Conservation (phyloP, 805 yeast genomes). For the Ogataea siamensis region DNA sequence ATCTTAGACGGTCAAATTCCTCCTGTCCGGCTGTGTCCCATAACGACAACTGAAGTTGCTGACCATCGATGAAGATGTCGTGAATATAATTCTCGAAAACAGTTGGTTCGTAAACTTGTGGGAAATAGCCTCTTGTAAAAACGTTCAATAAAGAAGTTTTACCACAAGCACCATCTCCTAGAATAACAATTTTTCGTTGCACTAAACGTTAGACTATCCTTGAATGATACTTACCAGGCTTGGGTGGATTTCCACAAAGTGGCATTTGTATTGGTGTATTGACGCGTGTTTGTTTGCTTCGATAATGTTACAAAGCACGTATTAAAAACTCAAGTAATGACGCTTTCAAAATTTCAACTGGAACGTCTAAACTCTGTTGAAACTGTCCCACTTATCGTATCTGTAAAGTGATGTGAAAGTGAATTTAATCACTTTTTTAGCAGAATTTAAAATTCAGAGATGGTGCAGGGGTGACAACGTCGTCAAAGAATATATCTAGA, state of each 20-base stretch:
- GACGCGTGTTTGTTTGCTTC: neutral
- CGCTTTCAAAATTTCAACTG: neutral
- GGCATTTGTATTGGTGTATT: conserved; percentile 34
- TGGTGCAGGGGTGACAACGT: conserved; percentile 8
- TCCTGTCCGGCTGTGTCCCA: conserved; percentile 99
- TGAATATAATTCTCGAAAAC: conserved; percentile 97
- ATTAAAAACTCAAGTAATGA: neutral
- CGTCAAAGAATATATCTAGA: neutral
- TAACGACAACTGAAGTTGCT: conserved; percentile 83
- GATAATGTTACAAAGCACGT: neutral
- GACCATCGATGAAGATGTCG: conserved; percentile 93
- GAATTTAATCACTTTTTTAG: conserved; percentile 6
- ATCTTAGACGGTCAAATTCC: conserved; percentile 91
- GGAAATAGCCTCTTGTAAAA: conserved; percentile 95
- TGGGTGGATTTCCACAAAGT: conserved; percentile 43
- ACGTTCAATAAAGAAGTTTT: conserved; percentile 92
- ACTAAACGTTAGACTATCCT: conserved; percentile 37
- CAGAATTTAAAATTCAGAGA: conserved; percentile 2
- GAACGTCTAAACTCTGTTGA: neutral
- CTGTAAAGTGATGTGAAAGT: neutral
- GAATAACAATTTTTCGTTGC: conserved; percentile 87
- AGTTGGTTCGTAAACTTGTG: conserved; percentile 97
- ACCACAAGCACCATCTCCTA: conserved; percentile 99
- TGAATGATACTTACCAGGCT: conserved; percentile 36
- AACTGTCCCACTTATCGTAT: neutral